Evolutionary conservation across 164 flowering plant species (phyloP).

Genomic region (Vitis riparia): DNA sequence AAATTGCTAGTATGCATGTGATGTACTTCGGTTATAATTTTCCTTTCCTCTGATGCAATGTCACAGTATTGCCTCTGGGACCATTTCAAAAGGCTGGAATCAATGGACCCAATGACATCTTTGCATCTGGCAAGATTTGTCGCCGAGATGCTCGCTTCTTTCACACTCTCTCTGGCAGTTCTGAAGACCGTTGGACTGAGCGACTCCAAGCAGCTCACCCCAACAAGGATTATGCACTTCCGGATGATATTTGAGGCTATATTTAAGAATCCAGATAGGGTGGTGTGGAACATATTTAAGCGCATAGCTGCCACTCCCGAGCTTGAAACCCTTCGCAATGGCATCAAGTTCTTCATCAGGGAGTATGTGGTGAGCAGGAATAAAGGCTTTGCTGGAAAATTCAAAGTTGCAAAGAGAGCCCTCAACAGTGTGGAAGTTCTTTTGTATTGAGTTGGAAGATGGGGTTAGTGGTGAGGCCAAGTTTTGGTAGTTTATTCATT

Average conservation of each 20-base stretch:
- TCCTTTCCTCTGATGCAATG: background rate
- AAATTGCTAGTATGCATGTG: background rate
- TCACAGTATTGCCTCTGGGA: conserved; percentile 95
- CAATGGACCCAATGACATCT: conserved; percentile 64
- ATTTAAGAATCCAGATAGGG: conserved; percentile 54
- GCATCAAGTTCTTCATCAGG: conserved; percentile 64
- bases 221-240: conserved; percentile 84
- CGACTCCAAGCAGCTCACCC: conserved; percentile 47
- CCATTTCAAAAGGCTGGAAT: conserved; percentile 80
- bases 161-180: conserved; percentile 75
- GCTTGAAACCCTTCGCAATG: conserved; percentile 61
- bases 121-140: conserved; percentile 78
- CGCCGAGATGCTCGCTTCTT: conserved; percentile 71
- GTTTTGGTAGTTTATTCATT: too few relatives aligned
- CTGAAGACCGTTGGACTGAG: conserved; percentile 62
- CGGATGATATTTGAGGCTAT: conserved; percentile 75
- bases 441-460: too few relatives aligned
- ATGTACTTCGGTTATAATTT: background rate
- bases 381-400: conserved; percentile 34
- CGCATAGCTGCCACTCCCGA: conserved; percentile 74
- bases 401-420: conserved; percentile 75
- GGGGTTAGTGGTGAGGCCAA: too few relatives aligned
- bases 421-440: conserved; percentile 49
- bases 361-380: conserved; percentile 47
- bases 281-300: conserved; percentile 81